Base-by-base conservation (phyloP, 306 rosid genomes). In the Canavalia ensiformis region DNA sequence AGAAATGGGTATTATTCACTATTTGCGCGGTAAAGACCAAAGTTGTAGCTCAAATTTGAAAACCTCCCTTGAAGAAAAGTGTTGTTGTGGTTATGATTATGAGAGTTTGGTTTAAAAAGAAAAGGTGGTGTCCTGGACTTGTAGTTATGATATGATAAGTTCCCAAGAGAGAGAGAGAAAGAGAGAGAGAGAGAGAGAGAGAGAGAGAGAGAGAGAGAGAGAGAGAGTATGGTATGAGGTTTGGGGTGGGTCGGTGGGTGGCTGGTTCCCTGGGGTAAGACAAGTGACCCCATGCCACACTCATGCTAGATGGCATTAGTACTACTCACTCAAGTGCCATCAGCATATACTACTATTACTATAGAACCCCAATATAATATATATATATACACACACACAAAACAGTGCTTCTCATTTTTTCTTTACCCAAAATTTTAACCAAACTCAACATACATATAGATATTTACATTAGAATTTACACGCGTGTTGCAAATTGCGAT, bases 261-360 rank as follows among this genome's bases (percentile, higher is more conserved):
- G 85, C 28, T 84, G 87, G 89, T 84, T 89, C 86, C 88, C 87
- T 58, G 50, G 90, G 86, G 86, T 80, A 73, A 74, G 87, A 89
- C 90, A 79, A 76, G 1, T 44, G 50, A 68, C 83, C 78, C 83
- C 88, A 59, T 68, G 18, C 66, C 39, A 72, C 67, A 63, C 28
- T 52, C 5, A 52, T 52, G 28, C n/a, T 29, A 5, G 0, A 1
- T 13, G 0, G 4, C 11, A 31, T 42, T 59, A 13, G 7, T 31
- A 11, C 46, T 30, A 4, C 37, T 42, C 54, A 28, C 28, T 30
- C 58, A 49, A 11, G 0, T 76, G 4, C 49, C 69, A 76, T 55
- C 73, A 55, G 74, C 6, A 57, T 5, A 29, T 31, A 1, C 41
- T 37, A 37, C 41, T 42, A 49, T 76, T 31, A 42, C 41, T 12